Percentiles rank a stretch among this genome's conserved stretches.
Conservation (phyloP, 2,329 filamentous ascomycete genomes). For the Colletotrichum cuscutae region DNA sequence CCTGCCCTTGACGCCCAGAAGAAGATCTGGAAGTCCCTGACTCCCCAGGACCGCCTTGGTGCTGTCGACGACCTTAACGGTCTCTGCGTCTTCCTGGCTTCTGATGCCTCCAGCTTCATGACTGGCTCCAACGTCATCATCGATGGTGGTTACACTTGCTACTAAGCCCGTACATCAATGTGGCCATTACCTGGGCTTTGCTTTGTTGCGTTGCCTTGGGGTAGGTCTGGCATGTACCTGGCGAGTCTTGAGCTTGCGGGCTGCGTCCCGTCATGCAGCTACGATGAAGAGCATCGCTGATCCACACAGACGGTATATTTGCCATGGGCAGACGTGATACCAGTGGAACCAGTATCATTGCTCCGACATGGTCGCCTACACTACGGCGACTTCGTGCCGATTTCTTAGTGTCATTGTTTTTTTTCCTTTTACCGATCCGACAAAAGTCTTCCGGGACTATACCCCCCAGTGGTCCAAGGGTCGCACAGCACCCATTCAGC, state of each 20-base stretch:
- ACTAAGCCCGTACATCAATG: conserved; percentile 48
- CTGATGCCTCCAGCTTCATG: conserved; percentile 79
- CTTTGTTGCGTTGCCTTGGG: neutral
- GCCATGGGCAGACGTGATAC: conserved; percentile 14
- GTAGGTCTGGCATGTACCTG: neutral
- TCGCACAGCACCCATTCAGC: conserved; percentile 11
- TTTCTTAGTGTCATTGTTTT: conserved; percentile 28
- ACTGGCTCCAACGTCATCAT: conserved; percentile 80
- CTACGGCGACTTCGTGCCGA: conserved; percentile 34
- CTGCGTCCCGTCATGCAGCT: neutral
- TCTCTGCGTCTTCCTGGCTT: conserved; percentile 79
- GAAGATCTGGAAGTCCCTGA: conserved; percentile 81
- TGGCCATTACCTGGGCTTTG: neutral
- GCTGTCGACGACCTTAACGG: conserved; percentile 81
- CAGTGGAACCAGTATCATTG: conserved; percentile 15
- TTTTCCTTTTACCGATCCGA: neutral
- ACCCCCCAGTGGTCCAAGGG: conserved; percentile 17
- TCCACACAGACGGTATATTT: conserved; percentile 26
- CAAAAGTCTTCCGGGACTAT: conserved; percentile 17
- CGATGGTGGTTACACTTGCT: conserved; percentile 76
- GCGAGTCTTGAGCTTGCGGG: neutral
- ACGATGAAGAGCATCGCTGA: conserved; percentile 15
- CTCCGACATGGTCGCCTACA: conserved; percentile 22
- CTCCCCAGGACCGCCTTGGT: conserved; percentile 78
- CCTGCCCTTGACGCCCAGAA: conserved; percentile 83